Evolutionary conservation across 2,329 filamentous ascomycete species (phyloP).

Genomic region (Aspergillus nomiae): DNA sequence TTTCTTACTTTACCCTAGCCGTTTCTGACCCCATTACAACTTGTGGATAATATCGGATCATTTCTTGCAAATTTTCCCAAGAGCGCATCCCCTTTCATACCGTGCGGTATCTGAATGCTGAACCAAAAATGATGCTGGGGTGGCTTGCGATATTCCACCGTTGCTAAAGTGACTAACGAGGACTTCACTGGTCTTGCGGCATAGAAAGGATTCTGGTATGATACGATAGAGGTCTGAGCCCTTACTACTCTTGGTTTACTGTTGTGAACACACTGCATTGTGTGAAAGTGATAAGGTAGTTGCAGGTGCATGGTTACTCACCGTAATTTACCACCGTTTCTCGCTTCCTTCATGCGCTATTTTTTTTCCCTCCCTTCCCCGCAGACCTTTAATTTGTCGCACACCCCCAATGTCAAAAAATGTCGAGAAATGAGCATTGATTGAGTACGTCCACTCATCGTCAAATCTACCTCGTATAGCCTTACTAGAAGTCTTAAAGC

Average conservation of each 20-base stretch:
- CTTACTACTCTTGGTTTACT: not conserved
- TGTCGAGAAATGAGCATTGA: not conserved
- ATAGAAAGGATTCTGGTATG: not conserved
- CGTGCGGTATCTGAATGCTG: not conserved
- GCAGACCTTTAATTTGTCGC: no score
- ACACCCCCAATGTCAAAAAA: no score
- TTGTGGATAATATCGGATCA: not conserved
- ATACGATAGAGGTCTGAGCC: not conserved
- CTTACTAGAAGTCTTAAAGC: not conserved
- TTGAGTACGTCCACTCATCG: not conserved
- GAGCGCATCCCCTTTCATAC: not conserved
- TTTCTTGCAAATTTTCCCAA: not conserved
- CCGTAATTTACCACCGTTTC: not conserved
- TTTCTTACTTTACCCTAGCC: not conserved
- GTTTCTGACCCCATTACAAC: no score
- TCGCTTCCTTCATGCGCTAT: no score
- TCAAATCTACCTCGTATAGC: not conserved
- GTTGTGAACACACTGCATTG: not conserved
- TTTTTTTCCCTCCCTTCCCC: not conserved
- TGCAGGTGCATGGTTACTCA: not conserved
- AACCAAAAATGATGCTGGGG: no score
- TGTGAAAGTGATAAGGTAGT: not conserved
- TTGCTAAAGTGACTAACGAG: not conserved
- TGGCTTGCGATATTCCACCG: not conserved
- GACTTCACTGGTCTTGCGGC: not conserved